Base-by-base conservation (phyloP, 495 filamentous ascomycete genomes). In the Letharia lupina region DNA sequence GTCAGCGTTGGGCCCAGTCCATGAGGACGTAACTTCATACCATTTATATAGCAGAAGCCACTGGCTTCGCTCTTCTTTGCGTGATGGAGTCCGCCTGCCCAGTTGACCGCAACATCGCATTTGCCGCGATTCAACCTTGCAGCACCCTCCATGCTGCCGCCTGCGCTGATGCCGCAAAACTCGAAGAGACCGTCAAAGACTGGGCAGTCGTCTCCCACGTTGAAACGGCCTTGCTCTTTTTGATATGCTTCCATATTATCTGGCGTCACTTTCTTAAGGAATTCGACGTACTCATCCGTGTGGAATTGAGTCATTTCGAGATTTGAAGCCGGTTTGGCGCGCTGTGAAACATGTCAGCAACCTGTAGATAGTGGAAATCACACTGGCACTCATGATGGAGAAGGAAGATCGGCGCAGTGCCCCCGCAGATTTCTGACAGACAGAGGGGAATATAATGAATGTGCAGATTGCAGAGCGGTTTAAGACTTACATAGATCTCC, bases 271-370 rank as follows among this genome's bases (percentile, higher is more conserved):
- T 91, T 92, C 63, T 91, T 89, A 28, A 99, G 79, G 76, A 99
- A 99, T 64, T 99, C 95, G 72, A 99, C 93, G 75, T 99, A 99
- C 76, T 99, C 94, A 75, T 99, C 94, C 11, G 94, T 97, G 76
- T 99, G 94, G 73, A 98, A 99, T 74, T 98, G 95, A 64, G 94
- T 97, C 94, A 99, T 99, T 74, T 99, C 94, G 69, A 89, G 88
- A 65, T 90, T 91, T 39, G 91, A 93, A 20, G 94, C 94, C 13
- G 94, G 94, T 80, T 99, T 99, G 52, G 94, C 94, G 70, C 94
- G 91, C 93, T 97, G 71, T 35, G 65, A 70, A 63, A 58, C 31
- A 57, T 59, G 65, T 80, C 62, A 80, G 48, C 47, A 18, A 58
- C 3, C 63, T 3, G 23, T 9, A 18, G 3, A 45, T 11, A 37